Evolutionary conservation across 371 early-diverging fungal species (phyloP), one percentile per base, ranked within the genome.

Genomic region (Apophysomyces ossiformis): DNA sequence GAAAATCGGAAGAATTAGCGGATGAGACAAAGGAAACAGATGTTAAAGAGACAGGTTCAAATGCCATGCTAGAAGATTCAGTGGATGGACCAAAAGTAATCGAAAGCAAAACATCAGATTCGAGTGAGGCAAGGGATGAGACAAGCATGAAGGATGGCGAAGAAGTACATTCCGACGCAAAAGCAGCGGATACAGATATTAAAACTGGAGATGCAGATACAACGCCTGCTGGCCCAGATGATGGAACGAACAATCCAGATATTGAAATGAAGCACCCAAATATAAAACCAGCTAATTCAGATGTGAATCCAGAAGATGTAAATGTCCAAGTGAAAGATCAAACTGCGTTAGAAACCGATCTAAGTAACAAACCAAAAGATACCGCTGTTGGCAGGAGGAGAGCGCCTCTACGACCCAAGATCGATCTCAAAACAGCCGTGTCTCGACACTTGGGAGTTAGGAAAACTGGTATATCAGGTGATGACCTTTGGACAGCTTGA

Each of bases 391-490:
- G 11, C 3, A 41, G 41, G 41, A 41, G 41, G 13, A 41, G 13
- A 41, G 11, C 41, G 41, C 54, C 8, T 9, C 2, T 21, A 21
- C 54, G 54, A 32, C 54, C 54, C 54, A 50, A 26, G 21, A 7
- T 50, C 8, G 54, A 50, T 21, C 54, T 50, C 54, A 50, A 50
- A 21, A 18, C 54, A 21, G 54, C 54, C 21, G 54, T 50, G 35
- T 50, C 54, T 21, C 54, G 54, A 50, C 54, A 50, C 21, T 26
- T 50, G 54, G 21, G 54, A 21, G 8, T 26, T 4, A 21, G 35
- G 13, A 41, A 41, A 41, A 13, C 41, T 41, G 5, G 11, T 41
- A 13, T 41, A 41, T 13, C 41, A 41, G 41, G 11, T 41, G 41
- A 13, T 5, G 41, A 26, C 32, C 32, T 26, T 26, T 26, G 3